Base-by-base conservation (phyloP, 192 early-diverging fungal genomes). In the Coemansia sp. region DNA sequence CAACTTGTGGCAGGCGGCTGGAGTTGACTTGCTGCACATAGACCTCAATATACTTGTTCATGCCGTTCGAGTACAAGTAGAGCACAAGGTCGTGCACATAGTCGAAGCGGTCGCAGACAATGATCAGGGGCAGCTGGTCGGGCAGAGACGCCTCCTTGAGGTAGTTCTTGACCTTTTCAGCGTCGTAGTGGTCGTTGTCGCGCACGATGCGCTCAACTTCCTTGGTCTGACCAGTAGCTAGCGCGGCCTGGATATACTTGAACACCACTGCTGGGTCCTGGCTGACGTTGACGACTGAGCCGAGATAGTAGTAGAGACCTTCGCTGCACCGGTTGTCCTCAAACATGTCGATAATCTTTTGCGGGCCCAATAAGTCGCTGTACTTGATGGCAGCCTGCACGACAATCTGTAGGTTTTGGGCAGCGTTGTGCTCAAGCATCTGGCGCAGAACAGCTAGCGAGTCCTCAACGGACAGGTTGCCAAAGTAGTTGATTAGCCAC, bases 11-110 rank as follows among this genome's bases (percentile, higher is more conserved):
- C 38, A 96, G 93, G 62, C 98, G 94, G 31, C 88, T 72, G 6
- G 98, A 87, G 80, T 99, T 99, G 63, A 99, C 96, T 73, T 95
- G 96, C 72, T 99, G 98, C n/a, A 99, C 98, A 71, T 99, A 99
- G 19, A 96, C 91, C 84, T 98, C 98, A 74, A 99, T 97, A 84
- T 94, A 98, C 86, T 97, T 95, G 78, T 86, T 91, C 71, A 94
- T 76, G 63, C 91, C 90, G 84, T 95, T 95, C 65, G 96, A 94
- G 85, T 98, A 98, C 74, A 99, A 83, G 58, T 94, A 97, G 36
- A 99, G 87, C 7, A 99, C 94, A 29, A 99, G 85, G 67, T 99
- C 98, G 70, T 99, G 96, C 39, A 99, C 96, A 87, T 92, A 99
- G 81, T 93, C 89, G 73, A 92, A 94, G 53, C 98, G 90, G 76